These are phyloP conservation scores for Yarrowia deformans DNA, from an alignment of 805 yeast genomes.

Conservation along the genomic window DNA sequence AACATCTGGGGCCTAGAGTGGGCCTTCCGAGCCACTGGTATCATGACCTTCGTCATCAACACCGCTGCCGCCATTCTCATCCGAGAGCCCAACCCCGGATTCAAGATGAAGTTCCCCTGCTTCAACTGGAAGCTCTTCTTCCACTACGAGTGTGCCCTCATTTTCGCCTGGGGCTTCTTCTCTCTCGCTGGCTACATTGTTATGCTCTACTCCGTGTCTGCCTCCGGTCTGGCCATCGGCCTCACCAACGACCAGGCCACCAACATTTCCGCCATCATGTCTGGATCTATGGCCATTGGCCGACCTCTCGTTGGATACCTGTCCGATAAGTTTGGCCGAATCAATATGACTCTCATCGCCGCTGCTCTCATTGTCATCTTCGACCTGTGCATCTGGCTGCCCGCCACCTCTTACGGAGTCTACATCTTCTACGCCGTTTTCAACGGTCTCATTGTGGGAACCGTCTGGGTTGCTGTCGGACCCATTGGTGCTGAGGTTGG, in stretches of 20 bases:
- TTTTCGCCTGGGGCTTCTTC: conserved; percentile 38
- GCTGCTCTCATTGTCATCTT: conserved; percentile 49
- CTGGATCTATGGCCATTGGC: conserved; percentile 55
- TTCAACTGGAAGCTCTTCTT: conserved; percentile 38
- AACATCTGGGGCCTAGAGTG: conserved; percentile 59
- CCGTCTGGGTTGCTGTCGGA: conserved; percentile 38
- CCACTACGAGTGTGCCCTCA: conserved; percentile 37
- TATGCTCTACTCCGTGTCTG: conserved; percentile 47
- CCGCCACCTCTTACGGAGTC: conserved; percentile 41
- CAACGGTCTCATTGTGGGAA: conserved; percentile 53
- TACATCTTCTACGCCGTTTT: conserved; percentile 47
- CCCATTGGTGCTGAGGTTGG: conserved; percentile 39
- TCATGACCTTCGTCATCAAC: conserved; percentile 38
- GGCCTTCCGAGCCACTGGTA: conserved; percentile 59
- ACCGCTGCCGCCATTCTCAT: conserved; percentile 16
- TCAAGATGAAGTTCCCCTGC: conserved; percentile 36
- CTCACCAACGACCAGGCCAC: conserved; percentile 42
- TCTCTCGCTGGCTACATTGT: conserved; percentile 31
- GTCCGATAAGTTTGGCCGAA: conserved; percentile 59
- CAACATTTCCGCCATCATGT: conserved; percentile 48
- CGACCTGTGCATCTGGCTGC: conserved; percentile 43
- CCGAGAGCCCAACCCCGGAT: conserved; percentile 39
- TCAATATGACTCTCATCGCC: conserved; percentile 52
- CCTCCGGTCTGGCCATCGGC: conserved; percentile 46
- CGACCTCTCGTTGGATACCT: conserved; percentile 57